These are phyloP conservation scores for Orbilia ellipsospora DNA, from an alignment of 2,329 filamentous ascomycete species.

Conservation along the genomic window DNA sequence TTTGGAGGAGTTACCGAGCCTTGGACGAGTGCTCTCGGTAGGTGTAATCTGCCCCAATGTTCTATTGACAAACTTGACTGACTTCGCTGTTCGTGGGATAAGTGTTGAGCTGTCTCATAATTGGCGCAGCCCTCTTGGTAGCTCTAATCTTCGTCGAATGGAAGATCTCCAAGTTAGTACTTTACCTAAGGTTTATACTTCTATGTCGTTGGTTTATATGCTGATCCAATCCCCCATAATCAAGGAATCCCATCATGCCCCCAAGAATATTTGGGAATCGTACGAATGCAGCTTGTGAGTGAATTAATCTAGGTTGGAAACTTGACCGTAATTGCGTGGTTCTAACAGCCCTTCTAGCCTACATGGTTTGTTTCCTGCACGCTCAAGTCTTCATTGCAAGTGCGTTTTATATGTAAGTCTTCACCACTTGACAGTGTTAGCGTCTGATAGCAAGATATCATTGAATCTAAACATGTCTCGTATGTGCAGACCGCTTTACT, in stretches of 20 bases:
- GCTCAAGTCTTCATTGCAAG: conserved; percentile 72
- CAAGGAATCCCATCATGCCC: conserved; percentile 72
- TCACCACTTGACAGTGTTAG: too few relatives aligned
- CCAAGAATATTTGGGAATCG: conserved; percentile 69
- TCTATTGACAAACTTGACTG: too few relatives aligned
- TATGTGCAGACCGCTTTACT: conserved; percentile 64
- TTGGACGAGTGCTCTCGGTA: conserved; percentile 69
- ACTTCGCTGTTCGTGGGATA: conserved; percentile 46
- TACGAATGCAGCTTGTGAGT: conserved; percentile 68
- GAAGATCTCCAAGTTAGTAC: conserved; percentile 69
- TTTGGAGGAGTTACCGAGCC: conserved; percentile 73
- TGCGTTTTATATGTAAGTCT: conserved; percentile 65
- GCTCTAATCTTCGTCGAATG: conserved; percentile 73
- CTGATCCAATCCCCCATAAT: neutral
- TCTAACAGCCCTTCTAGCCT: conserved; percentile 64
- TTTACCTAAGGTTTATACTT: neutral
- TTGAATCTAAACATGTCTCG: neutral
- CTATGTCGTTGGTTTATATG: neutral
- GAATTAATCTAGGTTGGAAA: conserved; percentile 58
- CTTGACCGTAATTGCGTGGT: conserved; percentile 64
- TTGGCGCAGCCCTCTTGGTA: conserved; percentile 67
- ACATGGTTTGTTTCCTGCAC: conserved; percentile 64
- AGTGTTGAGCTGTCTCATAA: conserved; percentile 73
- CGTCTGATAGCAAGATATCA: neutral
- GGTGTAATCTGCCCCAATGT: neutral